Conservation (phyloP, 306 rosid species). For the Begonia peltatifolia region DNA sequence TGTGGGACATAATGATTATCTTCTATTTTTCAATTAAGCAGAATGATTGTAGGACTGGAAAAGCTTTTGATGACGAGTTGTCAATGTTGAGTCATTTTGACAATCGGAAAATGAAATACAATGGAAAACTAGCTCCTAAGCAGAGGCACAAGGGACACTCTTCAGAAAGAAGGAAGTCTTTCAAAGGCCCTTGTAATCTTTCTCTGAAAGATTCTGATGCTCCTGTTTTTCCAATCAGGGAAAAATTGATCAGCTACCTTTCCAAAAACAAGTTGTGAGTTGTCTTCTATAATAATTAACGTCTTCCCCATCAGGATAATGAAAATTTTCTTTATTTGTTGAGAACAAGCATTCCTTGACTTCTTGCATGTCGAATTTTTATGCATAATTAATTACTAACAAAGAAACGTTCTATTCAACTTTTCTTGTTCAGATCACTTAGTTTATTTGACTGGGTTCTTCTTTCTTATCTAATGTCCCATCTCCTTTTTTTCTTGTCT, state of each 20-base stretch:
- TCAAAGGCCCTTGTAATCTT: slow-evolving; percentile 17
- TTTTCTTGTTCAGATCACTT: slow-evolving; percentile 1
- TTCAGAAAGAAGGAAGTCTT: slow-evolving; percentile 24
- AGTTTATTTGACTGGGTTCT: background rate
- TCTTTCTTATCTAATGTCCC: background rate
- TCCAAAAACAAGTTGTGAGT: too few species aligned
- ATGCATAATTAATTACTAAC: too few species aligned
- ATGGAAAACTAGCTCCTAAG: slow-evolving; percentile 16
- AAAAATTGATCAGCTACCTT: too few species aligned
- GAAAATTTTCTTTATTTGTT: too few species aligned
- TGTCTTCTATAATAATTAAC: too few species aligned
- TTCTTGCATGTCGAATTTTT: too few species aligned
- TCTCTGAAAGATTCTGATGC: slow-evolving; percentile 16
- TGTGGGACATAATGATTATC: slow-evolving; percentile 5
- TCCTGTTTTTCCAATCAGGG: too few species aligned
- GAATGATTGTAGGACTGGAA: slow-evolving; percentile 17
- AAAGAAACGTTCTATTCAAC: slow-evolving; percentile 3
- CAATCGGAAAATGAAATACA: slow-evolving; percentile 17
- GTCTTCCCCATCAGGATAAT: too few species aligned
- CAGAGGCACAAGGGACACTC: slow-evolving; percentile 23
- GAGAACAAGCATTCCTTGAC: too few species aligned
- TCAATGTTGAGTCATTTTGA: slow-evolving; percentile 30
- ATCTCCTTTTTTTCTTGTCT: slow-evolving; percentile 1
- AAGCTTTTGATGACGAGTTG: slow-evolving; percentile 30
- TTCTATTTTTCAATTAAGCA: slow-evolving; percentile 27